Base-by-base conservation (phyloP, 2,329 filamentous ascomycete genomes). In the Calonectria ilicicola region DNA sequence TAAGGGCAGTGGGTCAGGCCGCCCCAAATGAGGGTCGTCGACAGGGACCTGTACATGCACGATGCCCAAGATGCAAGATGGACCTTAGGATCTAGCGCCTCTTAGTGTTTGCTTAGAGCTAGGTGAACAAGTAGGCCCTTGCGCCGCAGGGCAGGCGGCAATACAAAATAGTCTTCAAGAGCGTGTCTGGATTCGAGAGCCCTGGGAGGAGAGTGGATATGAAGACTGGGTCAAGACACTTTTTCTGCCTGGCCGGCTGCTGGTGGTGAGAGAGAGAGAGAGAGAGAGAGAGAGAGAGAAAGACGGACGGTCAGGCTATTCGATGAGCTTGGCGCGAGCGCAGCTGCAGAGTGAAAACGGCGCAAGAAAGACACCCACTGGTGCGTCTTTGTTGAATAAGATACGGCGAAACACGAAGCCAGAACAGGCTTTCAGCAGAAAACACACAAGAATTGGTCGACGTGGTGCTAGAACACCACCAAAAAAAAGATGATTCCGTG, bases 1-100 rank as follows among this genome's bases (percentile, higher is more conserved):
- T n/a, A n/a, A 53, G 23, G 53, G 21, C 56, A 47, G 65, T 72
- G 58, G 65, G 69, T 65, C 62, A 46, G n/a, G 38, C 17, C 21
- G 26, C 53, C 51, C 23, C 56, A 27, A 56, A 46, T 27, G n/a
- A 63, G 63, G 40, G 40, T 70, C 21, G 53, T 66, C 29, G 62
- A 6, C 42, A 42, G 47, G 44, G 53, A 35, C 27, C n/a, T 63
- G 65, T 29, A 49, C 27, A 15, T 63, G 65, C 21, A 49, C 32
- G 53, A 49, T 67, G 64, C n/a, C 27, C 44, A 46, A 53, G 32
- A 56, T 56, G 38, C 64, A 8, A n/a, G 40, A 49, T 64, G 19
- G 58, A 56, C 56, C 47, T 65, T 14, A 5, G 19, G 47, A 72
- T 47, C 65, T 71, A 15, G 49, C 32, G 68, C 42, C 29, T 19